These are phyloP conservation scores for Maudiozyma humilis DNA, from an alignment of 1,139 yeast species.

Conservation along the genomic window DNA sequence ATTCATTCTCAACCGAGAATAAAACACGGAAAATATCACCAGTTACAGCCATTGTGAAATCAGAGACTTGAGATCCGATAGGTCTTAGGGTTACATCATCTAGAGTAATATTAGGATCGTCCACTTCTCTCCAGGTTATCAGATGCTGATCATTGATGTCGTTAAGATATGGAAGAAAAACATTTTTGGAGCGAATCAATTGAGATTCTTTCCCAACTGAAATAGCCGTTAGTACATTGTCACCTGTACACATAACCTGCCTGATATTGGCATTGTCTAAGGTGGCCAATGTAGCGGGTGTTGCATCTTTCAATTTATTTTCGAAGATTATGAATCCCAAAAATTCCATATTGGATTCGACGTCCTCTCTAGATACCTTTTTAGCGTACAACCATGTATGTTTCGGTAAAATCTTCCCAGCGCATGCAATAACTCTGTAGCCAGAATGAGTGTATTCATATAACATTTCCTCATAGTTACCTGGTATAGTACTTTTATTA, in stretches of 20 bases:
- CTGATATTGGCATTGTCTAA: constrained; percentile 62
- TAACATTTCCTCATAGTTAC: constrained; percentile 61
- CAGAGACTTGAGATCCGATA: constrained; percentile 28
- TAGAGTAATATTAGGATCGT: constrained; percentile 43
- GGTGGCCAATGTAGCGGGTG: constrained; percentile 51
- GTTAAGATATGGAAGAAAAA: constrained; percentile 61
- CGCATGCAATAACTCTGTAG: constrained; percentile 91
- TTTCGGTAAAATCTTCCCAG: constrained; percentile 47
- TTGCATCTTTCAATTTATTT: constrained; percentile 69
- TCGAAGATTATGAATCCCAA: constrained; percentile 89
- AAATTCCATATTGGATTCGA: constrained; percentile 62
- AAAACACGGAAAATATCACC: constrained; percentile 85
- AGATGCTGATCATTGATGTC: constrained; percentile 34
- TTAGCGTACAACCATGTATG: constrained; percentile 38
- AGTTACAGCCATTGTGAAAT: constrained; percentile 72
- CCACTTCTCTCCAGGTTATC: constrained; percentile 54
- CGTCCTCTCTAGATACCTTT: constrained; percentile 47
- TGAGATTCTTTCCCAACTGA: constrained; percentile 86
- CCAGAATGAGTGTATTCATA: constrained; percentile 88
- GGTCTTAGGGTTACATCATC: constrained; percentile 62
- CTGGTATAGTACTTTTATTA: constrained; percentile 59
- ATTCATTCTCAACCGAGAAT: constrained; percentile 42
- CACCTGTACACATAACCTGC: constrained; percentile 96
- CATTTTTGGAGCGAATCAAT: constrained; percentile 43
- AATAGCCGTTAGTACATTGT: constrained; percentile 85